Conservation (phyloP, 768 basidiomycete species). For the Leucosporidium scottii region DNA sequence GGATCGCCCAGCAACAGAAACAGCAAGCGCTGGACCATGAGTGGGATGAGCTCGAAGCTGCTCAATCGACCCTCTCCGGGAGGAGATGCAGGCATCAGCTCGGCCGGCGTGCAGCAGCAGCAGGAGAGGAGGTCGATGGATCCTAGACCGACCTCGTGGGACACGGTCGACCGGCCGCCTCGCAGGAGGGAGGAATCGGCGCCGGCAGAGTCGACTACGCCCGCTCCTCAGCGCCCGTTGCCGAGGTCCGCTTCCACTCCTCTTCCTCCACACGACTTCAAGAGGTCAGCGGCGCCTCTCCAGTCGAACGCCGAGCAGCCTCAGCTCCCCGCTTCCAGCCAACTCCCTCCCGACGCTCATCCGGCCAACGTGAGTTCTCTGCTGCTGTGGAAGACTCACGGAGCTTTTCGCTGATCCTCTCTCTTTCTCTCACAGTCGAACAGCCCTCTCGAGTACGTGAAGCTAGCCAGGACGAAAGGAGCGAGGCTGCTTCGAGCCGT, state of each 20-base stretch:
- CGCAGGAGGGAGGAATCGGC: no score
- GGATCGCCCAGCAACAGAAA: not conserved
- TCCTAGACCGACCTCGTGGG: no score
- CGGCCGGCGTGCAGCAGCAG: not conserved
- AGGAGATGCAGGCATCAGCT: not conserved
- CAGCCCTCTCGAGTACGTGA: conserved; percentile 83
- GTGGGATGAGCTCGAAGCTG: conserved; percentile 4
- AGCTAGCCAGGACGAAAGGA: conserved; percentile 83
- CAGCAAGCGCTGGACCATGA: conserved; percentile 25
- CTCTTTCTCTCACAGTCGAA: not conserved
- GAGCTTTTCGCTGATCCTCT: not conserved
- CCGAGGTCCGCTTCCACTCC: not conserved
- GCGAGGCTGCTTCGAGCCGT: conserved; percentile 76
- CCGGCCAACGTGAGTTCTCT: not conserved
- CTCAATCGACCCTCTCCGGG: not conserved
- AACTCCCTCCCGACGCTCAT: conserved; percentile 9
- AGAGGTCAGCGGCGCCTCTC: not conserved
- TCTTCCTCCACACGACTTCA: conserved; percentile 1
- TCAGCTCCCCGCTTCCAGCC: not conserved
- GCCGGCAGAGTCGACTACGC: not conserved
- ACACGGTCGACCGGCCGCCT: no score
- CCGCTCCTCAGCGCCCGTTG: not conserved
- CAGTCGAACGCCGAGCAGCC: not conserved
- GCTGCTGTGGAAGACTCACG: no score
- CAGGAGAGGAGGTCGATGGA: no score